A percentile compares a stretch with the other conserved stretches of the same genome.
These are phyloP conservation scores for Mrakia hoshinonis DNA, from an alignment of 768 basidiomycete species.

Conservation along the genomic window DNA sequence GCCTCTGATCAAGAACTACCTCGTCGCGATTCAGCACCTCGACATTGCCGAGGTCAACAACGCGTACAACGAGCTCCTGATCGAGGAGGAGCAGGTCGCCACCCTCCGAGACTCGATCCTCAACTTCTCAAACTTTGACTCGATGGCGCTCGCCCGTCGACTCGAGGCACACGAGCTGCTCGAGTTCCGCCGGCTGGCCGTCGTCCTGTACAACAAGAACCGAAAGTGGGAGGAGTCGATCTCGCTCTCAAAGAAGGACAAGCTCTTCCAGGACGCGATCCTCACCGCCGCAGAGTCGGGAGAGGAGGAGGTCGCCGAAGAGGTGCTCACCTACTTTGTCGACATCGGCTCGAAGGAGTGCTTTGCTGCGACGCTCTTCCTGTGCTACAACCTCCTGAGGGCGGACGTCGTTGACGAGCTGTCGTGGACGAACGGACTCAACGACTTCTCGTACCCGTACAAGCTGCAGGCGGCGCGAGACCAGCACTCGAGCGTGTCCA, in stretches of 20 bases:
- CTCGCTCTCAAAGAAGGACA: conserved; percentile 86
- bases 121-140: conserved; percentile 97
- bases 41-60: conserved; percentile 97
- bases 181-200: conserved; percentile 88
- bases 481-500: conserved; percentile 36
- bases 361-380: conserved; percentile 53
- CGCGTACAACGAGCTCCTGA: conserved; percentile 93
- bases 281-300: conserved; percentile 77
- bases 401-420: conserved; percentile 88
- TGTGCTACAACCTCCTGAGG: conserved; percentile 79
- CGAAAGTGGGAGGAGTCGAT: conserved; percentile 93
- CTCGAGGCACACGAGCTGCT: conserved; percentile 83
- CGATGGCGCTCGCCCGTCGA: conserved; percentile 70
- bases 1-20: conserved; percentile 88
- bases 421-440: conserved; percentile 90
- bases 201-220: conserved; percentile 98
- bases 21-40: conserved; percentile 90
- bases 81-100: conserved; percentile 98
- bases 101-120: conserved; percentile 95
- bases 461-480: conserved; percentile 74
- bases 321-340: conserved; percentile 89
- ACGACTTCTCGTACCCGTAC: conserved; percentile 97
- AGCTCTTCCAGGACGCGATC: conserved; percentile 94
- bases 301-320: conserved; percentile 85
- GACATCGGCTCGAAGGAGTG: conserved; percentile 98